phyloP scores from a whole-genome alignment of 768 basidiomycete species.

The Mycena vitilis region DNA sequence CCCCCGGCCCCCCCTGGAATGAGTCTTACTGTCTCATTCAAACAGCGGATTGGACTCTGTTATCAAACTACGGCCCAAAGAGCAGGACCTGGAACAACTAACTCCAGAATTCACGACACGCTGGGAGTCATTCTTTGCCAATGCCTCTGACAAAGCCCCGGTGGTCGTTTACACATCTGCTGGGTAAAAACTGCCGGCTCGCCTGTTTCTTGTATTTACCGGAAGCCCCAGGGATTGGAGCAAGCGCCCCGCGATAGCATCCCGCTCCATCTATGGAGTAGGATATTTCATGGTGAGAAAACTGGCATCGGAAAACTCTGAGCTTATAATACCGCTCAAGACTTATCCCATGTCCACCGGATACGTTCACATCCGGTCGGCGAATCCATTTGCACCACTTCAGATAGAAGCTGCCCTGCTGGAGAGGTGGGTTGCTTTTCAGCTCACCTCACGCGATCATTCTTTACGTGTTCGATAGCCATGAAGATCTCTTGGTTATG shows the following conservation, averaged over 20 bases:
- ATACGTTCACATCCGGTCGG: neutral
- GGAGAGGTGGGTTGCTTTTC: neutral
- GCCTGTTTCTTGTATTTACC: neutral
- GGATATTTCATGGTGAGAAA: neutral
- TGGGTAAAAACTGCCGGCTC: constrained; percentile 44
- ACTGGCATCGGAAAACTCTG: neutral
- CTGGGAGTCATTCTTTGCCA: constrained; percentile 63
- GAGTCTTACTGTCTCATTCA: neutral
- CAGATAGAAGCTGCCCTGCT: neutral
- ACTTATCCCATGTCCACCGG: neutral
- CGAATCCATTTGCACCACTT: neutral
- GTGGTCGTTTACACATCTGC: constrained; percentile 49
- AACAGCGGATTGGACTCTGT: constrained; percentile 65
- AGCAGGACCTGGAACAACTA: constrained; percentile 60
- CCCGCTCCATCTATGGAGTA: neutral
- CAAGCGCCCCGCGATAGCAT: neutral
- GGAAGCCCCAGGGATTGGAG: neutral
- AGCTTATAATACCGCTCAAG: constrained; percentile 18
- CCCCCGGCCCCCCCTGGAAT: rapidly evolving
- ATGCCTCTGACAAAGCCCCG: constrained; percentile 59
- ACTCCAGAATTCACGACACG: constrained; percentile 58
- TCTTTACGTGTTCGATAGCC: neutral
- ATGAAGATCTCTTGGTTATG: constrained; percentile 43
- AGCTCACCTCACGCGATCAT: neutral
- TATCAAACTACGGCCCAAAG: constrained; percentile 64